A percentile compares a stretch with the other conserved stretches of the same genome.
phyloP scores from a whole-genome alignment of 768 basidiomycete species.

The Panellus pusillus region DNA sequence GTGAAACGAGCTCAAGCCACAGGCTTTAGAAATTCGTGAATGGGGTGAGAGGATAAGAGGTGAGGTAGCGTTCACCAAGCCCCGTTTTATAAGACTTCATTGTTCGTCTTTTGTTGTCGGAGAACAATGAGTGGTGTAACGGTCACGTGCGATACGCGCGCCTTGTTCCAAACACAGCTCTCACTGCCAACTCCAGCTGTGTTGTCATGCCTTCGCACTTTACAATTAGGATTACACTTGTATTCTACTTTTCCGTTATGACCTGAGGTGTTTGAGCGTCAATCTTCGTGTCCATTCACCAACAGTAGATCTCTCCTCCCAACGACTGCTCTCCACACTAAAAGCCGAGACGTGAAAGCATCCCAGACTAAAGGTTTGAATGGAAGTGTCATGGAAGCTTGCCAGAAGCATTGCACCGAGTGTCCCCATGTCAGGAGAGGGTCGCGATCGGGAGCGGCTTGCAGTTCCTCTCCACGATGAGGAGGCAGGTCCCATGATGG shows the following conservation, averaged over 20 bases:
- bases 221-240: not conserved
- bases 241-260: not conserved
- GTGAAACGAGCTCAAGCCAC: conserved; percentile 7
- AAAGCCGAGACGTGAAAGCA: conserved; percentile 49
- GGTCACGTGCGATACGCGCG: not conserved
- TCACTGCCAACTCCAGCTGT: too few relatives aligned
- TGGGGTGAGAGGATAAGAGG: not conserved
- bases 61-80: not conserved
- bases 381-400: conserved; percentile 42
- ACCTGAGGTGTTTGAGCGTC: conserved; percentile 27
- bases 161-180: too few relatives aligned
- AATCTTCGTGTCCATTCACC: conserved; percentile 60
- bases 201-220: not conserved
- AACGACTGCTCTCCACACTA: conserved; percentile 54
- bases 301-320: conserved; percentile 37
- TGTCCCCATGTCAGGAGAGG: conserved; percentile 47
- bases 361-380: conserved; percentile 45
- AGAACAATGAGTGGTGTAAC: not conserved
- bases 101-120: not conserved
- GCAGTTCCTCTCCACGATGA: conserved; percentile 35
- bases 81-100: not conserved
- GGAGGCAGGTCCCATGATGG: conserved; percentile 26
- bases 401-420: conserved; percentile 58
- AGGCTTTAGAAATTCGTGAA: conserved; percentile 5
- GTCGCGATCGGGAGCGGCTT: conserved; percentile 29